Percentiles rank a stretch among this genome's conserved stretches.
Conservation (phyloP, 164 flowering plant species). For the Tinospora cordifolia region DNA sequence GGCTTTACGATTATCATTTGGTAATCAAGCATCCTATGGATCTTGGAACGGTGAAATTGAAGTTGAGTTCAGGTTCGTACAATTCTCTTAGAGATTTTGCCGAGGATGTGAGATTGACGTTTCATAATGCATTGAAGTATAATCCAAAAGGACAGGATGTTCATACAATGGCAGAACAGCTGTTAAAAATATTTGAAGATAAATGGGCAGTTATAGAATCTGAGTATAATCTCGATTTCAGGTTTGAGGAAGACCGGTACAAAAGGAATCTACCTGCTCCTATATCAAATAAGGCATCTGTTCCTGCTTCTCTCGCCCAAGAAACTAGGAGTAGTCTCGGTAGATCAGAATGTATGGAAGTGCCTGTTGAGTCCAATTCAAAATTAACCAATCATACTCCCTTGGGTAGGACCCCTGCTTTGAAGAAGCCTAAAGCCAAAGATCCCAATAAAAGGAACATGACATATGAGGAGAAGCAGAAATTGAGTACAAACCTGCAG, state of each 20-base stretch:
- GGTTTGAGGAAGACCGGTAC: conserved; percentile 23
- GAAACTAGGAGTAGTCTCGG: conserved; percentile 32
- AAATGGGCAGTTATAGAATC: conserved; percentile 43
- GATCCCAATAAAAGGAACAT: conserved; percentile 58
- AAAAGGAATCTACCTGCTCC: conserved; percentile 27
- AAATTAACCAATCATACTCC: conserved; percentile 21
- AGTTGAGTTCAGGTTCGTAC: conserved; percentile 51
- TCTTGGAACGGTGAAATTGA: conserved; percentile 66
- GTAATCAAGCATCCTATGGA: conserved; percentile 84
- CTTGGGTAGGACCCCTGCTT: conserved; percentile 32
- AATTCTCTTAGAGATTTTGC: conserved; percentile 69
- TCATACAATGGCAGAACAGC: conserved; percentile 58
- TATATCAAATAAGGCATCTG: conserved; percentile 26
- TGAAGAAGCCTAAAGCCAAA: conserved; percentile 56
- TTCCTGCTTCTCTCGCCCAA: conserved; percentile 13
- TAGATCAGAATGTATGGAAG: conserved; percentile 34
- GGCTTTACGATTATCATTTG: conserved; percentile 57
- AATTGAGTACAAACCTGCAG: conserved; percentile 57
- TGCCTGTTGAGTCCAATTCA: conserved; percentile 25
- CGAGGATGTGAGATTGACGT: conserved; percentile 78
- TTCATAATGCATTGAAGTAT: conserved; percentile 74
- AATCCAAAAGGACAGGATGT: conserved; percentile 81
- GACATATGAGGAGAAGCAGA: conserved; percentile 85
- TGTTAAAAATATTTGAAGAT: conserved; percentile 57
- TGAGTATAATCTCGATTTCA: conserved; percentile 25